A percentile compares a stretch with the other conserved stretches of the same genome.
Evolutionary conservation across 805 yeast genomes (phyloP).

Genomic region (Ogataea pini): DNA sequence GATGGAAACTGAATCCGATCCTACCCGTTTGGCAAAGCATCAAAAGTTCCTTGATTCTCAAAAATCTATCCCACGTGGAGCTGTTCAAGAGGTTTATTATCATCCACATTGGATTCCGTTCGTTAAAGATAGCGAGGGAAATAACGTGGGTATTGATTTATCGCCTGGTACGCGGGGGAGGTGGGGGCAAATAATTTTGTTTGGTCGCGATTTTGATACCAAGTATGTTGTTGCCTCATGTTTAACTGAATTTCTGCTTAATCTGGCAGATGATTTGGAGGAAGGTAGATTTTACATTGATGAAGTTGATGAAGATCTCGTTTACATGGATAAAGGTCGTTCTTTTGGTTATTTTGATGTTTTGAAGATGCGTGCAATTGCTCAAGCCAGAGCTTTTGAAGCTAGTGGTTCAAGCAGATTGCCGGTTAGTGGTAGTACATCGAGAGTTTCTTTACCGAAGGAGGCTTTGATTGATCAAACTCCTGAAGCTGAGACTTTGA

Average conservation of each 20-base stretch:
- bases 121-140: constrained; percentile 85
- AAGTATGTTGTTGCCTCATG: constrained; percentile 83
- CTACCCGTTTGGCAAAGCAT: constrained; percentile 18
- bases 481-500: constrained; percentile 6
- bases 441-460: constrained; percentile 31
- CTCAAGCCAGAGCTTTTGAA: constrained; percentile 22
- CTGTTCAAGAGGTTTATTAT: constrained; percentile 77
- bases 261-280: constrained; percentile 85
- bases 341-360: constrained; percentile 70
- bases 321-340: constrained; percentile 31
- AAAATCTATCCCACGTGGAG: constrained; percentile 74
- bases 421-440: constrained; percentile 19
- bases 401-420: constrained; percentile 14
- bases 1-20: constrained; percentile 14
- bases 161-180: constrained; percentile 77
- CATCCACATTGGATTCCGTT: constrained; percentile 91
- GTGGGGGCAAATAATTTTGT: constrained; percentile 89
- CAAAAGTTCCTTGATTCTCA: constrained; percentile 49
- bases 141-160: constrained; percentile 87
- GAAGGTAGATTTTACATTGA: constrained; percentile 75
- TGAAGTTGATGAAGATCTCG: constrained; percentile 61
- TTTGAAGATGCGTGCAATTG: constrained; percentile 62
- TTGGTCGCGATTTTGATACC: constrained; percentile 92
- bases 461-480: constrained; percentile 30
- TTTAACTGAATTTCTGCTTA: constrained; percentile 85